Percentiles rank a stretch among this genome's conserved stretches.
phyloP scores from a whole-genome alignment of 345 rosid genomes.

The Aquilaria yunnanensis region DNA sequence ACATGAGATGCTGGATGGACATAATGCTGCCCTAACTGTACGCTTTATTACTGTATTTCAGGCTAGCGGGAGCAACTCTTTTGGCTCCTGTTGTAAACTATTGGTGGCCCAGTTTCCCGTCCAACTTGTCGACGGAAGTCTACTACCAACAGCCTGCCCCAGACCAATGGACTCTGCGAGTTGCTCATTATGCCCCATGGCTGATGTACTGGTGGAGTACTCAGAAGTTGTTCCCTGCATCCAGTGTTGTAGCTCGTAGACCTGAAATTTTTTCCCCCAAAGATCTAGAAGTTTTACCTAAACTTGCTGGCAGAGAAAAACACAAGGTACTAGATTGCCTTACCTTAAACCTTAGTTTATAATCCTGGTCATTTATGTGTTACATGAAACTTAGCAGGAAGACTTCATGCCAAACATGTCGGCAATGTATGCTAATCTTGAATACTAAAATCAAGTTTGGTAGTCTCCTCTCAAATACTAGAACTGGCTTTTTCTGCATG shows the following conservation, averaged over 20 bases:
- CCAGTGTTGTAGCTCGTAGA: constrained; percentile 20
- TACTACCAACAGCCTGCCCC: constrained; percentile 21
- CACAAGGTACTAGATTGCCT: constrained; percentile 16
- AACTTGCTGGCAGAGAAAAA: constrained; percentile 6
- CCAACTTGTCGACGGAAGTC: constrained; percentile 29
- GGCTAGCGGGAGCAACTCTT: constrained; percentile 52
- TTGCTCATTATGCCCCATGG: constrained; percentile 46
- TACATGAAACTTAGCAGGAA: background rate
- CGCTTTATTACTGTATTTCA: background rate
- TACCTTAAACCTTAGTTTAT: background rate
- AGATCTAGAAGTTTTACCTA: constrained; percentile 28
- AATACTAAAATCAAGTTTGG: background rate
- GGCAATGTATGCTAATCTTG: background rate
- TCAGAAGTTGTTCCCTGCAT: constrained; percentile 36
- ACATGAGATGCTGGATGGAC: background rate
- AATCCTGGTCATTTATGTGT: background rate
- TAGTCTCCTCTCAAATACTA: too few species aligned
- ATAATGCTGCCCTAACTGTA: background rate
- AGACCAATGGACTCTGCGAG: constrained; percentile 53
- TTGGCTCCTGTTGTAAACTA: constrained; percentile 40
- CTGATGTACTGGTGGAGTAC: constrained; percentile 62
- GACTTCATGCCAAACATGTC: background rate
- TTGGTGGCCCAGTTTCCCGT: constrained; percentile 58
- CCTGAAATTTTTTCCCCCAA: constrained; percentile 27
- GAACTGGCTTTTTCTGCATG: too few species aligned